These are phyloP conservation scores for Zygoascus hellenicus DNA, from an alignment of 1,139 yeast species.

Conservation along the genomic window DNA sequence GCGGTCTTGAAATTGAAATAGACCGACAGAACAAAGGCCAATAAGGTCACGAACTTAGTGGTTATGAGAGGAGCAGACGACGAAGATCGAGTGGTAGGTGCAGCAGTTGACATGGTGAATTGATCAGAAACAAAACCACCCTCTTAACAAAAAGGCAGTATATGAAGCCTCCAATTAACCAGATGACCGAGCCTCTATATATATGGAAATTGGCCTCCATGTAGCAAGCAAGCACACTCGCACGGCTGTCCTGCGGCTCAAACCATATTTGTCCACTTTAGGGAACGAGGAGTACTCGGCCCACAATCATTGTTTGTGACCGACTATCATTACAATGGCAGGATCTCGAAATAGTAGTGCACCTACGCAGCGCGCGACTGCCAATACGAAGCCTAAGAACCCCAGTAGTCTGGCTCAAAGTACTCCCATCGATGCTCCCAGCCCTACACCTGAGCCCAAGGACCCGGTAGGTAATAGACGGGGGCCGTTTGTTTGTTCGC, in stretches of 20 bases:
- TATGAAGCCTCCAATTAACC: too few species aligned
- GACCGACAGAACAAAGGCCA: conserved; percentile 11
- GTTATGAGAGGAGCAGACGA: conserved; percentile 8
- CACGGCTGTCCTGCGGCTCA: too few species aligned
- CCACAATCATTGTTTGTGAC: too few species aligned
- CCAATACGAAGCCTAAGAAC: conserved; percentile 4
- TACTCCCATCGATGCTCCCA: conserved; percentile 1
- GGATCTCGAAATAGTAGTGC: neutral
- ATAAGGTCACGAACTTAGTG: conserved; percentile 9
- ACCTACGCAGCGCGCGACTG: neutral
- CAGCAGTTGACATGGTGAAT: too few species aligned
- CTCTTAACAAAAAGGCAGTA: too few species aligned
- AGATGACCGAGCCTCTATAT: too few species aligned
- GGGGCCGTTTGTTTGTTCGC: too few species aligned
- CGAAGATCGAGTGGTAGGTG: neutral
- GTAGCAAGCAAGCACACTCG: too few species aligned
- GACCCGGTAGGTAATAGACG: conserved; percentile 10
- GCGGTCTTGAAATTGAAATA: conserved; percentile 11
- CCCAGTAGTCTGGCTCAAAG: conserved; percentile 7
- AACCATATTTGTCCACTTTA: too few species aligned
- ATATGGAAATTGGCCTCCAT: too few species aligned
- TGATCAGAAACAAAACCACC: too few species aligned
- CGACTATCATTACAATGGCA: conserved; percentile 1
- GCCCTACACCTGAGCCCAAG: conserved; percentile 9
- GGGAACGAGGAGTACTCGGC: too few species aligned